Conservation (phyloP, 2,329 filamentous ascomycete genomes). For the Alternaria sp. region DNA sequence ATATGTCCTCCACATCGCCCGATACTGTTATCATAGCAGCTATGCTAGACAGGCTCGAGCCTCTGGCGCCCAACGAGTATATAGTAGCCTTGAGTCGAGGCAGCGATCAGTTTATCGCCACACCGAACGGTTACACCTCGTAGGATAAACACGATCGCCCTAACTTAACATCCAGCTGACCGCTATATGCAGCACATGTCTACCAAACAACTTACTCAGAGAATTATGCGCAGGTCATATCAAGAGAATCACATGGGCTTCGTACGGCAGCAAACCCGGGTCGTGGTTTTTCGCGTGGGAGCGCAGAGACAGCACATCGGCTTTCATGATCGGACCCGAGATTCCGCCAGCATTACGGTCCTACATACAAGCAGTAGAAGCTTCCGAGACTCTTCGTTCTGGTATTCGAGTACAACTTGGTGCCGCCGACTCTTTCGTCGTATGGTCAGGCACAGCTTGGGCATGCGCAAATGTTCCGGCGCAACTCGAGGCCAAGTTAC, state of each 20-base stretch:
- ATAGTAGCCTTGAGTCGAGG: constrained; percentile 37
- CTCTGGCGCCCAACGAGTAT: constrained; percentile 33
- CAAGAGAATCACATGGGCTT: constrained; percentile 35
- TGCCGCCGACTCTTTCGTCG: constrained; percentile 31
- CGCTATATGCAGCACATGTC: constrained; percentile 21
- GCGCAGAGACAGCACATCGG: constrained; percentile 17
- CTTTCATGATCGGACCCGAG: constrained; percentile 19
- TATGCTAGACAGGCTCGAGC: constrained; percentile 26
- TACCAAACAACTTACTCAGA: constrained; percentile 25
- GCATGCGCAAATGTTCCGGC: constrained; percentile 24
- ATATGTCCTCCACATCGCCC: constrained; percentile 12
- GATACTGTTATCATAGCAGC: constrained; percentile 8
- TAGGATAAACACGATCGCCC: constrained; percentile 10
- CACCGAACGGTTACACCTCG: constrained; percentile 40
- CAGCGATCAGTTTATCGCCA: constrained; percentile 35
- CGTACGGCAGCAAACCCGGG: constrained; percentile 32
- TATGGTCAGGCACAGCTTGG: constrained; percentile 34
- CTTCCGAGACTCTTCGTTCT: neutral
- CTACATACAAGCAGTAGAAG: constrained; percentile 17
- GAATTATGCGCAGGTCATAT: constrained; percentile 16
- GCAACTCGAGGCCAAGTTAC: constrained; percentile 12
- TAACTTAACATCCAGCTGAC: constrained; percentile 3
- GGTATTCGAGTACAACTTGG: constrained; percentile 39
- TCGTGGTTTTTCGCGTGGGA: constrained; percentile 43
- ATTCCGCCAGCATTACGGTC: constrained; percentile 17